A percentile compares a stretch with the other conserved stretches of the same genome.
Evolutionary conservation across 2,329 filamentous ascomycete genomes (phyloP).

Genomic region (Drechslerella stenobrocha): DNA sequence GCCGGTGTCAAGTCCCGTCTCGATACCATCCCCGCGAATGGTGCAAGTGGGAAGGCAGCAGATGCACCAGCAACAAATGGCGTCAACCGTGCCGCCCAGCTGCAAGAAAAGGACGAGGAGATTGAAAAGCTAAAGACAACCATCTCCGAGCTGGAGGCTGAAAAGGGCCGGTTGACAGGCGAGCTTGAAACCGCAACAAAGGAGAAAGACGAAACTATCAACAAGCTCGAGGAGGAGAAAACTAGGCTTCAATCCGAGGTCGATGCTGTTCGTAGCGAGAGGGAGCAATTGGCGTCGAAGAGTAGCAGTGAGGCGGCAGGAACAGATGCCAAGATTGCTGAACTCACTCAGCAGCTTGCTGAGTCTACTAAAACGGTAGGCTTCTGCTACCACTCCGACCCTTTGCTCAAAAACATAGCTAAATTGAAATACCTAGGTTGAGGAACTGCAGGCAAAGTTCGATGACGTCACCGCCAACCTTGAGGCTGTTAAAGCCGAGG

Average conservation of each 20-base stretch:
- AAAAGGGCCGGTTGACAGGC: slow-evolving; percentile 22
- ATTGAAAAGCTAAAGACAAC: slow-evolving; percentile 38
- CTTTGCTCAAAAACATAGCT: neutral
- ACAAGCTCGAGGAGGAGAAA: slow-evolving; percentile 40
- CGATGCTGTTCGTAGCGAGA: slow-evolving; percentile 26
- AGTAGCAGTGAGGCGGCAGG: slow-evolving; percentile 19
- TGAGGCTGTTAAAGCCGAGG: slow-evolving; percentile 6
- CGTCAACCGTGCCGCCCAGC: slow-evolving; percentile 18
- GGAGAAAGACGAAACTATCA: slow-evolving; percentile 36
- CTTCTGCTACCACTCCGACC: neutral
- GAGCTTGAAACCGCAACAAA: slow-evolving; percentile 35
- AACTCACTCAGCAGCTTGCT: slow-evolving; percentile 29
- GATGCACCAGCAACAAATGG: slow-evolving; percentile 27
- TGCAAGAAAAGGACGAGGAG: slow-evolving; percentile 44
- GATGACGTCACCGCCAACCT: slow-evolving; percentile 17
- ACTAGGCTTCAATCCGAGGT: slow-evolving; percentile 24
- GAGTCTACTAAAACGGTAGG: slow-evolving; percentile 26
- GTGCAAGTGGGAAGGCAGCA: slow-evolving; percentile 7
- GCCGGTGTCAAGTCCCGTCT: slow-evolving; percentile 25
- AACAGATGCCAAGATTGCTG: slow-evolving; percentile 24
- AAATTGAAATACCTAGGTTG: slow-evolving; percentile 11
- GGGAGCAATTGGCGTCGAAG: slow-evolving; percentile 18
- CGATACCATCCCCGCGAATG: slow-evolving; percentile 37
- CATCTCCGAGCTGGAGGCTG: slow-evolving; percentile 37
- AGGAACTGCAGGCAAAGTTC: slow-evolving; percentile 18